phyloP scores from a whole-genome alignment of 2,329 filamentous ascomycete species.

The Xylaria sp. region DNA sequence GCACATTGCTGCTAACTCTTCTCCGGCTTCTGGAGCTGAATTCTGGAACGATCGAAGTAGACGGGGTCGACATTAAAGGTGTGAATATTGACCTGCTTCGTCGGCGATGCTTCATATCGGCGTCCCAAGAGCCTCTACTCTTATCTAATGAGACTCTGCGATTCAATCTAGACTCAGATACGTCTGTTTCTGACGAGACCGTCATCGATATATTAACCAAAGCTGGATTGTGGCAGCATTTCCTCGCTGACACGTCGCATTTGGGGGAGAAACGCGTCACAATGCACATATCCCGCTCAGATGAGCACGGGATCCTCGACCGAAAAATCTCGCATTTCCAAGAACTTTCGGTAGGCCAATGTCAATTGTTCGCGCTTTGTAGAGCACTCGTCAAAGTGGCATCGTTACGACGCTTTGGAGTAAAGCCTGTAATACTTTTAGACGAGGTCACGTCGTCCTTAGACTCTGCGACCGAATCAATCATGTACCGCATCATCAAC shows the following conservation, averaged over 20 bases:
- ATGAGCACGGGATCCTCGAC: slow-evolving; percentile 43
- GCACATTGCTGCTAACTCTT: slow-evolving; percentile 40
- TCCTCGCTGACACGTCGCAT: neutral
- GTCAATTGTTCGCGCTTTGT: slow-evolving; percentile 50
- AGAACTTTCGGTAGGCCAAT: slow-evolving; percentile 50
- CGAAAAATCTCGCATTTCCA: slow-evolving; percentile 43
- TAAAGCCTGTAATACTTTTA: slow-evolving; percentile 50
- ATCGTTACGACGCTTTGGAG: slow-evolving; percentile 21
- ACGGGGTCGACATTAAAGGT: slow-evolving; percentile 46
- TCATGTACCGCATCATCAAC: slow-evolving; percentile 49
- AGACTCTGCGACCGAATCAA: slow-evolving; percentile 50
- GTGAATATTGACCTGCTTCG: slow-evolving; percentile 44
- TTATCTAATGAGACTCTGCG: slow-evolving; percentile 46
- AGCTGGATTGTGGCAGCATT: slow-evolving; percentile 13
- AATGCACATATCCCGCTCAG: neutral
- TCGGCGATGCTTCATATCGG: slow-evolving; percentile 47
- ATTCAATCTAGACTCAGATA: slow-evolving; percentile 48
- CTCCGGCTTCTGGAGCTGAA: slow-evolving; percentile 45
- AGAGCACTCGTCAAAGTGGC: slow-evolving; percentile 46
- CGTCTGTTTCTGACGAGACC: slow-evolving; percentile 37
- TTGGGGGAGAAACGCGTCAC: neutral
- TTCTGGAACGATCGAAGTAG: slow-evolving; percentile 46
- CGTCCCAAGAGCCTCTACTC: slow-evolving; percentile 48
- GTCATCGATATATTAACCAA: slow-evolving; percentile 31
- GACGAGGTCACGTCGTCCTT: slow-evolving; percentile 51